Conservation (phyloP, 1,139 yeast species). For the Arxiozyma bovina region DNA sequence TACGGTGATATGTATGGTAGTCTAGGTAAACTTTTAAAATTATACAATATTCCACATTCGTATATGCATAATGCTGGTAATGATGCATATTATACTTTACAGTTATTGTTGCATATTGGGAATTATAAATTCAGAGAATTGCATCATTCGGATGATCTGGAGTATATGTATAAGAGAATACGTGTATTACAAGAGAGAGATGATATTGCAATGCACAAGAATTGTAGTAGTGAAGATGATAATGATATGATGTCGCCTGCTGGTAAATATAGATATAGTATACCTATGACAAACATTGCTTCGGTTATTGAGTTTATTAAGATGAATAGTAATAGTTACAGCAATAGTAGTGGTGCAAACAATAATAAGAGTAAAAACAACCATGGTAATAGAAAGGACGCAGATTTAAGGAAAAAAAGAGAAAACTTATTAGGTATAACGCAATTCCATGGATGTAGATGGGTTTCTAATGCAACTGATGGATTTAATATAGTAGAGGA, state of each 20-base stretch:
- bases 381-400: background rate
- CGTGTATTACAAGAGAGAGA: conserved; percentile 15
- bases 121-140: conserved; percentile 44
- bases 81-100: conserved; percentile 63
- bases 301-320: conserved; percentile 2
- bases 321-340: background rate
- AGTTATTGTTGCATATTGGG: conserved; percentile 43
- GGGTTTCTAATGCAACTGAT: conserved; percentile 15
- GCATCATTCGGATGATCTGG: conserved; percentile 28
- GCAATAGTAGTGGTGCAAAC: background rate
- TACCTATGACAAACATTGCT: conserved; percentile 1
- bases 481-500: conserved; percentile 4
- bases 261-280: background rate
- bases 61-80: conserved; percentile 72
- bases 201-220: conserved; percentile 6
- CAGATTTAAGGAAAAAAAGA: conserved; percentile 1
- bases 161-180: conserved; percentile 13
- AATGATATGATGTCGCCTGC: background rate
- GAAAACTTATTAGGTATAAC: conserved; percentile 10
- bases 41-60: conserved; percentile 51
- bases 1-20: conserved; percentile 40
- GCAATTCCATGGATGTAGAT: conserved; percentile 26
- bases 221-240: background rate
- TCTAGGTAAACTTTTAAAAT: conserved; percentile 44
- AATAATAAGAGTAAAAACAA: background rate